Percentiles rank a stretch among this genome's conserved stretches.
These are phyloP conservation scores for Phytopythium oedochilum DNA, from an alignment of 352 stramenopile species.

Conservation along the genomic window DNA sequence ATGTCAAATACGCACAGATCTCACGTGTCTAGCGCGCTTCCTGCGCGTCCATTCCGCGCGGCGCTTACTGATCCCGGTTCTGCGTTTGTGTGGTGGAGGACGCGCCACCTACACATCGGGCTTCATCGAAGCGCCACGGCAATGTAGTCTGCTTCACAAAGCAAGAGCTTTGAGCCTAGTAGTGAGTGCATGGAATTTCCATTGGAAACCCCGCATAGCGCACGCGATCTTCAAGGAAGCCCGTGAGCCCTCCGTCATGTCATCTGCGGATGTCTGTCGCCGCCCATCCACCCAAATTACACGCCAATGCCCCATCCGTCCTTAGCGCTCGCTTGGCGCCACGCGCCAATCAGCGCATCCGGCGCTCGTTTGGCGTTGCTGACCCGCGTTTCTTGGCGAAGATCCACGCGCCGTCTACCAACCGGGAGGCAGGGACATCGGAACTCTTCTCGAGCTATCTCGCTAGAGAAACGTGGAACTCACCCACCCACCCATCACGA, in stretches of 20 bases:
- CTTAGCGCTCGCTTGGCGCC: not conserved
- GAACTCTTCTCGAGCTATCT: not conserved
- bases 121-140: no score
- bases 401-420: constrained; percentile 3
- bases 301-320: no score
- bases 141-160: no score
- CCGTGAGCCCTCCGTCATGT: no score
- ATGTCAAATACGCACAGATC: no score
- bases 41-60: not conserved
- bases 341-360: not conserved
- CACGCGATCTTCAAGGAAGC: no score
- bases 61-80: not conserved
- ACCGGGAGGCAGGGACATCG: not conserved
- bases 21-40: no score
- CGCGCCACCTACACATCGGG: not conserved
- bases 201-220: no score
- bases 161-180: no score
- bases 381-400: not conserved
- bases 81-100: not conserved
- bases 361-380: not conserved
- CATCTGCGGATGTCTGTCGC: no score
- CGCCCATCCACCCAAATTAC: no score
- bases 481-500: not conserved
- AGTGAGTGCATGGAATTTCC: no score
- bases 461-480: not conserved